Percentiles rank a stretch among this genome's conserved stretches.
Conservation (phyloP, 2,329 filamentous ascomycete genomes). For the Fusarium sp. region DNA sequence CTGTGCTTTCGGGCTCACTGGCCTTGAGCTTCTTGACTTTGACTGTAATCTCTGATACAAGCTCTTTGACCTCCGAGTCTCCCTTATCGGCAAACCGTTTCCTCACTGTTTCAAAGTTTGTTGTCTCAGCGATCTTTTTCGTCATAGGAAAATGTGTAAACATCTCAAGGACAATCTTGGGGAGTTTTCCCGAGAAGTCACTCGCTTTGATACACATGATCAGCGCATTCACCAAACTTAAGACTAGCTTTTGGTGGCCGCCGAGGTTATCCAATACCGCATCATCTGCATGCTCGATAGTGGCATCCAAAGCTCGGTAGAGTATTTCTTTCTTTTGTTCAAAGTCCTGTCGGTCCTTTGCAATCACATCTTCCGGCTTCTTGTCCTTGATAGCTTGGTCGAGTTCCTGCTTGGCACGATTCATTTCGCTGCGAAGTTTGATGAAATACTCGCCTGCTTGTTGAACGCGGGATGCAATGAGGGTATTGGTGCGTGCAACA, state of each 20-base stretch:
- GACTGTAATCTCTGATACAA: conserved; percentile 65
- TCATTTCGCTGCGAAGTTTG: conserved; percentile 57
- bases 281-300: conserved; percentile 62
- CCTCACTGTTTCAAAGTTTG: conserved; percentile 71
- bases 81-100: conserved; percentile 71
- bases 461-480: conserved; percentile 58
- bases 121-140: conserved; percentile 67
- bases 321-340: conserved; percentile 58
- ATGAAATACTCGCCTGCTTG: conserved; percentile 60
- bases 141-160: conserved; percentile 70
- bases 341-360: conserved; percentile 51
- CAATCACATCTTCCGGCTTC: conserved; percentile 47
- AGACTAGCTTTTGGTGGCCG: conserved; percentile 64
- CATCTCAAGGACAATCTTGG: conserved; percentile 65
- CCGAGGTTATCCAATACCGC: conserved; percentile 66
- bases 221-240: conserved; percentile 61
- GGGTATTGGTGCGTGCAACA: conserved; percentile 47
- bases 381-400: conserved; percentile 56
- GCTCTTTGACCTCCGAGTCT: conserved; percentile 68
- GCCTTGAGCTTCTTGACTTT: conserved; percentile 54
- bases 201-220: conserved; percentile 61
- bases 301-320: conserved; percentile 60
- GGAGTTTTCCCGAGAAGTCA: conserved; percentile 61
- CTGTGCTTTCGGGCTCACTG: conserved; percentile 47
- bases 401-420: conserved; percentile 55